Conservation (phyloP, 139 green algal genomes). For the Monoraphidium neglectum region DNA sequence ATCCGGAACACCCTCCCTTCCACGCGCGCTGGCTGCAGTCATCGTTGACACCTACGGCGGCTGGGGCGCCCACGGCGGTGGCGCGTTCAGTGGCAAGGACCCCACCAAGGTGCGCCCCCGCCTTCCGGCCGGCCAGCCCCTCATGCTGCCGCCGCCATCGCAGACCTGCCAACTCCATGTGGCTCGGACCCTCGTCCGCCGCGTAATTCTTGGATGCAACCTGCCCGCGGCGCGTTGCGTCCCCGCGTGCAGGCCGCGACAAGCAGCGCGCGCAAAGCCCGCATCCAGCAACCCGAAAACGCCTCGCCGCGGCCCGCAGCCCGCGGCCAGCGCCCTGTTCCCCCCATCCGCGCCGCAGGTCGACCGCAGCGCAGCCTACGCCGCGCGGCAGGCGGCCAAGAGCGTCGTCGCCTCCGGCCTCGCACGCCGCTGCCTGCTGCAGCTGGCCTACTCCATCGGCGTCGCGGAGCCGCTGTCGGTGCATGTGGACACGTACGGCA, state of each 20-base stretch:
- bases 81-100: slow-evolving; percentile 98
- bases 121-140: too few species aligned
- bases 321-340: too few species aligned
- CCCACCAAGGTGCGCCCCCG: slow-evolving; percentile 75
- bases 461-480: slow-evolving; percentile 96
- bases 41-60: slow-evolving; percentile 99
- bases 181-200: not conserved
- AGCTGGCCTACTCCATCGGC: slow-evolving; percentile 98
- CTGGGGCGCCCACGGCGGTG: slow-evolving; percentile 98
- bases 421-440: slow-evolving; percentile 75
- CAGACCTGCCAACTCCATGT: too few species aligned
- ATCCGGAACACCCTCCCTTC: too few species aligned
- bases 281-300: not conserved
- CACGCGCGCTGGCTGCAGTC: slow-evolving; percentile 36
- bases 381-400: slow-evolving; percentile 97
- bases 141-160: too few species aligned
- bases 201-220: not conserved
- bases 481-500: slow-evolving; percentile 97
- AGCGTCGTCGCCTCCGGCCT: slow-evolving; percentile 92
- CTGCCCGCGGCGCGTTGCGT: not conserved
- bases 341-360: slow-evolving; percentile 1
- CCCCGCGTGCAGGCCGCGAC: not conserved
- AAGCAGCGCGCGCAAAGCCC: not conserved
- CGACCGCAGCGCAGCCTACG: slow-evolving; percentile 92
- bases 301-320: too few species aligned